phyloP scores from a whole-genome alignment of 768 basidiomycete species.

The Boletus rufocinnamomeus region DNA sequence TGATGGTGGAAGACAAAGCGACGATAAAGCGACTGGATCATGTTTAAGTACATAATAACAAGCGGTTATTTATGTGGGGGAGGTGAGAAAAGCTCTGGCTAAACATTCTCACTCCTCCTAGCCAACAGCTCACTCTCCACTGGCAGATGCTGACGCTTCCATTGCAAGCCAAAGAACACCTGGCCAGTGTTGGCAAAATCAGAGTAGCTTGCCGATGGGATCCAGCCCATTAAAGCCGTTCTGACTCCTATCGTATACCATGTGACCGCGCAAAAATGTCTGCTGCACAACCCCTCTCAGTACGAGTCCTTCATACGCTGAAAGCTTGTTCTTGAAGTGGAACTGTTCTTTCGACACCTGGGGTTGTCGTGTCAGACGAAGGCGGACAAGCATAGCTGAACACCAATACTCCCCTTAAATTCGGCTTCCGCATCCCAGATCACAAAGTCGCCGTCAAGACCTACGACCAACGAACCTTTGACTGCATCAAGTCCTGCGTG shows the following conservation, averaged over 20 bases:
- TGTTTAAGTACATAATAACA: not conserved
- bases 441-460: slow-evolving; percentile 84
- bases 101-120: not conserved
- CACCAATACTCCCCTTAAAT: slow-evolving; percentile 38
- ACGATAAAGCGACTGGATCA: not conserved
- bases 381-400: not conserved
- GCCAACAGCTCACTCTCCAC: not conserved
- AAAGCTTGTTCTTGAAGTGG: slow-evolving; percentile 92
- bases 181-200: not conserved
- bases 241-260: slow-evolving; percentile 56
- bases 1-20: not conserved
- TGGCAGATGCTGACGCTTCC: too few relatives aligned
- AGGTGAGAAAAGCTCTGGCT: not conserved
- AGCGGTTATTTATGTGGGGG: not conserved
- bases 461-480: slow-evolving; percentile 76
- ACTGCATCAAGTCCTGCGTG: slow-evolving; percentile 69
- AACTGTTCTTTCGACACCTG: slow-evolving; percentile 75
- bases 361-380: slow-evolving; percentile 5
- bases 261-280: slow-evolving; percentile 76
- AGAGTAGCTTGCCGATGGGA: slow-evolving; percentile 40
- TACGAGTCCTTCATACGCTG: slow-evolving; percentile 79
- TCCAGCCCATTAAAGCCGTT: slow-evolving; percentile 38
- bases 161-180: not conserved
- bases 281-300: slow-evolving; percentile 72
- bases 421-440: slow-evolving; percentile 72